Conservation (phyloP, 805 yeast species). For the Saccharomyces kudriavzevii region DNA sequence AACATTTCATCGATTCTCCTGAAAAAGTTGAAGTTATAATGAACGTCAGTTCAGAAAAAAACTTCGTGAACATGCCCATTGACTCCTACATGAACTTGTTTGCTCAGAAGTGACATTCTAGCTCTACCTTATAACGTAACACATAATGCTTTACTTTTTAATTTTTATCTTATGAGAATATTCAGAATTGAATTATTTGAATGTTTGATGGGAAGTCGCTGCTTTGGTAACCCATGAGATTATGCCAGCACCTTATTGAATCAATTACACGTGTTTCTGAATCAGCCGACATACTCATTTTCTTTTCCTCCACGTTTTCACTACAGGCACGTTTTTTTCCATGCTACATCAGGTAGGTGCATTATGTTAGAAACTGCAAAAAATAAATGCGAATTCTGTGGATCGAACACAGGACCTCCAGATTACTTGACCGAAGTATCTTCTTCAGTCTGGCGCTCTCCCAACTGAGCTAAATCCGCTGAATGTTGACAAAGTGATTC, state of each 20-base stretch:
- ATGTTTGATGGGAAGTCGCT: no score
- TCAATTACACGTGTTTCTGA: no score
- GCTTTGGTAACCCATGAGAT: no score
- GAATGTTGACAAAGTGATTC: neutral
- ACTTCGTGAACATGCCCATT: slow-evolving; percentile 37
- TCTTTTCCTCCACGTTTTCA: no score
- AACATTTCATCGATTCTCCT: slow-evolving; percentile 33
- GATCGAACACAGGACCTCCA: slow-evolving; percentile 87
- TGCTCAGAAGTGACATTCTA: slow-evolving; percentile 8
- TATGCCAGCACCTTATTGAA: no score
- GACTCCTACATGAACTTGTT: slow-evolving; percentile 41
- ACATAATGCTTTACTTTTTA: neutral
- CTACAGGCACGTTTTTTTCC: no score
- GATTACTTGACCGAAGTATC: slow-evolving; percentile 23
- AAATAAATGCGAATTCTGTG: slow-evolving; percentile 55
- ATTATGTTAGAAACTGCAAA: slow-evolving; percentile 1
- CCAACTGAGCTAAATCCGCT: slow-evolving; percentile 39
- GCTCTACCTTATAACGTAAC: neutral
- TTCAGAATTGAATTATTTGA: no score
- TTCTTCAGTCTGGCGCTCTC: slow-evolving; percentile 40
- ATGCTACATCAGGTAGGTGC: no score
- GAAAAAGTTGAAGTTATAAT: slow-evolving; percentile 35
- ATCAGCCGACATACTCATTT: no score
- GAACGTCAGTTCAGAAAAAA: slow-evolving; percentile 26
- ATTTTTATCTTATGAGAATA: no score